Evolutionary conservation across 495 filamentous ascomycete species (phyloP).

Genomic region (Terfezia boudieri): DNA sequence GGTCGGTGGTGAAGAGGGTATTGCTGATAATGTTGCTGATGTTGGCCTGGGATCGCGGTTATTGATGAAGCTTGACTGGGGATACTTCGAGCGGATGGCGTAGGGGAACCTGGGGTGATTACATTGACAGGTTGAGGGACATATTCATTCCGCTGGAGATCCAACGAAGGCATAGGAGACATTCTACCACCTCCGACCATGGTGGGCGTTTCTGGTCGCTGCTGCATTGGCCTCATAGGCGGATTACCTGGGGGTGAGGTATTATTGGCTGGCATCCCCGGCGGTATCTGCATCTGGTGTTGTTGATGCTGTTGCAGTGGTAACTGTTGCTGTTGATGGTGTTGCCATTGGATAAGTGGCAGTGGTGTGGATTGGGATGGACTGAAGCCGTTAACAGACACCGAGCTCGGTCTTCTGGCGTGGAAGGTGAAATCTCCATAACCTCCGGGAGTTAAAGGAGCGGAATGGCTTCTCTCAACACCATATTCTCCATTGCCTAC

Average conservation of each 20-base stretch:
- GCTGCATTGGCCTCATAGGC: neutral
- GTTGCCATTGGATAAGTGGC: neutral
- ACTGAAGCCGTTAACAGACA: neutral
- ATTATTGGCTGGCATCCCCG: neutral
- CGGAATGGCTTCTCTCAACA: neutral
- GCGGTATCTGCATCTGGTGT: neutral
- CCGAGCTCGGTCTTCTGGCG: neutral
- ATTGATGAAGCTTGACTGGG: neutral
- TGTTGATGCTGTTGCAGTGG: neutral
- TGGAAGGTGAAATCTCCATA: neutral
- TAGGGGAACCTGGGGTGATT: neutral
- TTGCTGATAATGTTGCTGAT: conserved; percentile 2
- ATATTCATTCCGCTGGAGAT: neutral
- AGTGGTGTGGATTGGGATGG: neutral
- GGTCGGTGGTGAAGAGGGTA: conserved; percentile 11
- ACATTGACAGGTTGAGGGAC: too few relatives aligned
- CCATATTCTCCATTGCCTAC: neutral
- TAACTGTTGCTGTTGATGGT: neutral
- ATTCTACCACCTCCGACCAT: neutral
- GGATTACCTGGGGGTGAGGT: neutral
- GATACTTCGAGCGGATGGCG: neutral
- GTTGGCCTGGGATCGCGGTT: neutral
- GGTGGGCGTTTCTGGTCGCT: neutral
- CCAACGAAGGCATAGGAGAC: neutral
- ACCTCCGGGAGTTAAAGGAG: neutral